A percentile compares a stretch with the other conserved stretches of the same genome.
Evolutionary conservation across 164 flowering plant species (phyloP).

Genomic region (Hamamelis virginiana): DNA sequence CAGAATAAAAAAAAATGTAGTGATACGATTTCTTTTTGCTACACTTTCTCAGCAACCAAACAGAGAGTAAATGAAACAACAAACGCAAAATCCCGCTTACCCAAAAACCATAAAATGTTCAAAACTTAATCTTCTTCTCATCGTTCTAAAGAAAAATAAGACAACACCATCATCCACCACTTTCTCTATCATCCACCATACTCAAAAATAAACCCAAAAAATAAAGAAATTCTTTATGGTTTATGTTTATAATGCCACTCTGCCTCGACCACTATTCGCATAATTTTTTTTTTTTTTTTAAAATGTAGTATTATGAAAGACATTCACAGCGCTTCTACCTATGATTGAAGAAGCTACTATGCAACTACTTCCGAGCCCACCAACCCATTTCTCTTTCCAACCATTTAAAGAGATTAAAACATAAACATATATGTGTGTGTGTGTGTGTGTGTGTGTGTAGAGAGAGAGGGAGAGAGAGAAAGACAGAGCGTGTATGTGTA

Average conservation of each 20-base stretch:
- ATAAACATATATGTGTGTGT: too few relatives aligned
- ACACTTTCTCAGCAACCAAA: slow-evolving; percentile 13
- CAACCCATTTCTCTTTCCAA: not conserved
- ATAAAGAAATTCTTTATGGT: too few relatives aligned
- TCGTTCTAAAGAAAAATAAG: too few relatives aligned
- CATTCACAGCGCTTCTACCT: not conserved
- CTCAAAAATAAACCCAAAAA: not conserved
- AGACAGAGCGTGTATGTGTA: not conserved
- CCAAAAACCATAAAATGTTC: not conserved
- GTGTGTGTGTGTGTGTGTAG: too few relatives aligned
- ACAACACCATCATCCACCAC: not conserved
- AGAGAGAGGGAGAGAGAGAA: not conserved
- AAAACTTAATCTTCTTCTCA: too few relatives aligned
- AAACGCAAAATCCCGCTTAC: not conserved
- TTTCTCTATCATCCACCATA: not conserved
- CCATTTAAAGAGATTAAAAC: too few relatives aligned
- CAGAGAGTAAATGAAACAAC: not conserved
- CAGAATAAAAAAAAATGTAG: too few relatives aligned
- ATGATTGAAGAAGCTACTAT: not conserved
- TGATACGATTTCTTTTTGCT: not conserved
- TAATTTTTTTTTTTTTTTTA: too few relatives aligned
- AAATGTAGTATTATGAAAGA: too few relatives aligned
- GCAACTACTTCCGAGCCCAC: not conserved
- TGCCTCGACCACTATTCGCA: too few relatives aligned
- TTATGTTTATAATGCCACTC: too few relatives aligned